Percentiles rank a stretch among this genome's conserved stretches.
Evolutionary conservation across 2,329 filamentous ascomycete genomes (phyloP).

Genomic region (Zasmidium angulare): DNA sequence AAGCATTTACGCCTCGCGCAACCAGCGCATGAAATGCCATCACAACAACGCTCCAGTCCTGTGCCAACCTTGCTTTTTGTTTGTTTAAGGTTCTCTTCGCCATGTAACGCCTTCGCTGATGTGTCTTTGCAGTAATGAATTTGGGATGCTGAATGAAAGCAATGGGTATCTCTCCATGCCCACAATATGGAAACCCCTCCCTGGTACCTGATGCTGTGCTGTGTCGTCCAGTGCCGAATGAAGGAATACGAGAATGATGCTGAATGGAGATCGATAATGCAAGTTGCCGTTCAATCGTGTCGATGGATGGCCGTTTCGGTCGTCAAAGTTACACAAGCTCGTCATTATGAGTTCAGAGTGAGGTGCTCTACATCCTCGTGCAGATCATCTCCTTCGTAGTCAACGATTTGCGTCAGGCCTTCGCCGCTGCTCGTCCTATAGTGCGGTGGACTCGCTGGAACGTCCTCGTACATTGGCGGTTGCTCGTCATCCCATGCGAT

Average conservation of each 20-base stretch:
- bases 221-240: not conserved
- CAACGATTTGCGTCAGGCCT: slow-evolving; percentile 38
- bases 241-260: not conserved
- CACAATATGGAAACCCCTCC: not conserved
- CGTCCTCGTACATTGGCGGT: slow-evolving; percentile 84
- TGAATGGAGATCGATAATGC: not conserved
- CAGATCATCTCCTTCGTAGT: slow-evolving; percentile 49
- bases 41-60: not conserved
- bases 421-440: slow-evolving; percentile 31
- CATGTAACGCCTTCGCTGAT: not conserved
- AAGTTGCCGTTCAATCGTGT: too few relatives aligned
- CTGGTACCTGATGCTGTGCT: not conserved
- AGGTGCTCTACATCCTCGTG: slow-evolving; percentile 49
- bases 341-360: slow-evolving; percentile 7
- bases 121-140: not conserved
- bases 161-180: not conserved
- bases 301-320: not conserved
- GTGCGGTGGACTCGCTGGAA: slow-evolving; percentile 77
- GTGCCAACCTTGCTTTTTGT: not conserved
- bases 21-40: not conserved
- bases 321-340: not conserved
- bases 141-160: not conserved
- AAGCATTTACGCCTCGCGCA: not conserved
- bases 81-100: not conserved
- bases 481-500: slow-evolving; percentile 97